A percentile compares a stretch with the other conserved stretches of the same genome.
Conservation (phyloP, 768 basidiomycete genomes). For the Leccinum arenicola region DNA sequence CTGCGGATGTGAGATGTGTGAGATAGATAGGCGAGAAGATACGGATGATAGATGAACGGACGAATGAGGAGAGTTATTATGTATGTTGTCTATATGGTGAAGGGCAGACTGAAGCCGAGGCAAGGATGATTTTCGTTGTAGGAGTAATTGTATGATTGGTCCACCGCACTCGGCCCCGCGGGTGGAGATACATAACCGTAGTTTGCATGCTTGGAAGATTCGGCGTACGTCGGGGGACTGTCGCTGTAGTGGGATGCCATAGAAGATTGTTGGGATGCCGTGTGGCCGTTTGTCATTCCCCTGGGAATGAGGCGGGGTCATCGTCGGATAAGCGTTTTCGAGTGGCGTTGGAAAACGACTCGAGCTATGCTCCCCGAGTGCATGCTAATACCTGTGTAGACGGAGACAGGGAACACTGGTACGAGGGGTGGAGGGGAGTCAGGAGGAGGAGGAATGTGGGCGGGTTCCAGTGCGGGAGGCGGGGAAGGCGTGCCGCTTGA, state of each 20-base stretch:
- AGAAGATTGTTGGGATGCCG: slow-evolving; percentile 29
- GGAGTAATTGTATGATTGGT: slow-evolving; percentile 30
- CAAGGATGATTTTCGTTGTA: slow-evolving; percentile 31
- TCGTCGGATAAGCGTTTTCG: slow-evolving; percentile 39
- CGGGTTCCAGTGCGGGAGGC: slow-evolving; percentile 47
- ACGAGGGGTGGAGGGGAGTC: slow-evolving; percentile 56
- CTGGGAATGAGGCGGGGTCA: slow-evolving; percentile 33
- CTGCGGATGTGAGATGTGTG: slow-evolving; percentile 56
- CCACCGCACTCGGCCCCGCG: slow-evolving; percentile 21
- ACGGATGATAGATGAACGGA: slow-evolving; percentile 34
- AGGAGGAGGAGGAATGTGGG: slow-evolving; percentile 42
- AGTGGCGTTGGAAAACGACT: slow-evolving; percentile 47
- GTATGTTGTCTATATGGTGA: slow-evolving; percentile 29
- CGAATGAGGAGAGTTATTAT: slow-evolving; percentile 31
- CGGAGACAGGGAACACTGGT: slow-evolving; percentile 36
- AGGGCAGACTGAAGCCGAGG: slow-evolving; percentile 31
- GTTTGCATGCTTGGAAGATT: slow-evolving; percentile 31
- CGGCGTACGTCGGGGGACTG: slow-evolving; percentile 29
- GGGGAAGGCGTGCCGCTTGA: slow-evolving; percentile 27
- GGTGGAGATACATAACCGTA: slow-evolving; percentile 29
- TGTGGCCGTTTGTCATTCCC: slow-evolving; percentile 36
- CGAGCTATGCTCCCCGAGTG: slow-evolving; percentile 34
- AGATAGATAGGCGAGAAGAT: slow-evolving; percentile 55
- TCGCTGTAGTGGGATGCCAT: slow-evolving; percentile 30
- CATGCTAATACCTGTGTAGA: slow-evolving; percentile 22